phyloP scores from a whole-genome alignment of 257 asterid genomes.

The Gynochthodes officinalis region DNA sequence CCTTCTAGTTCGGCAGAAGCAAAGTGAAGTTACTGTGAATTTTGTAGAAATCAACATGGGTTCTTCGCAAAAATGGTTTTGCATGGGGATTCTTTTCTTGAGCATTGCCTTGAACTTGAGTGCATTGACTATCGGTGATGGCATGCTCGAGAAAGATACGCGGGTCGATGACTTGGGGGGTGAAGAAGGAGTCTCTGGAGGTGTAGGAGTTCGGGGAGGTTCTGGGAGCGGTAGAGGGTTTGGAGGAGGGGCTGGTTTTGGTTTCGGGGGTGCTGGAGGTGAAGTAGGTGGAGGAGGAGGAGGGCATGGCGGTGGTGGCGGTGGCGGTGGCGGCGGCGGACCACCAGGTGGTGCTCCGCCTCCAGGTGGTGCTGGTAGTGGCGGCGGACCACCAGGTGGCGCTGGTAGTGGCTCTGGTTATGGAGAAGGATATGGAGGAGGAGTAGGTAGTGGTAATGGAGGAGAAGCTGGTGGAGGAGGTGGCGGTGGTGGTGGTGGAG shows the following conservation, averaged over 20 bases:
- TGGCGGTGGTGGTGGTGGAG: slow-evolving; percentile 18
- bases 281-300: not conserved
- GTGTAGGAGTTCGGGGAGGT: not conserved
- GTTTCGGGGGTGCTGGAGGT: too few species aligned
- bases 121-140: slow-evolving; percentile 22
- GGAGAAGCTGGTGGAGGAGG: slow-evolving; percentile 21
- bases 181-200: not conserved
- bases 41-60: slow-evolving; percentile 15
- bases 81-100: slow-evolving; percentile 18
- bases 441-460: slow-evolving; percentile 17
- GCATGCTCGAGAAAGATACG: slow-evolving; percentile 14
- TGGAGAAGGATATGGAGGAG: slow-evolving; percentile 24
- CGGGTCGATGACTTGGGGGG: slow-evolving; percentile 18
- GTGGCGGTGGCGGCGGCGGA: too few species aligned
- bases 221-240: not conserved
- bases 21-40: not conserved
- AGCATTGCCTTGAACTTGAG: slow-evolving; percentile 23
- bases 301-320: not conserved
- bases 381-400: slow-evolving; percentile 21
- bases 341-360: too few species aligned
- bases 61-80: slow-evolving; percentile 21
- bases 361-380: slow-evolving; percentile 9
- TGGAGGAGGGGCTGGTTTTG: not conserved
- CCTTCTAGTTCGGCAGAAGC: not conserved
- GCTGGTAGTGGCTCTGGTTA: slow-evolving; percentile 21